These are phyloP conservation scores for Phytophthora melonis DNA, from an alignment of 352 stramenopile species.

Conservation along the genomic window DNA sequence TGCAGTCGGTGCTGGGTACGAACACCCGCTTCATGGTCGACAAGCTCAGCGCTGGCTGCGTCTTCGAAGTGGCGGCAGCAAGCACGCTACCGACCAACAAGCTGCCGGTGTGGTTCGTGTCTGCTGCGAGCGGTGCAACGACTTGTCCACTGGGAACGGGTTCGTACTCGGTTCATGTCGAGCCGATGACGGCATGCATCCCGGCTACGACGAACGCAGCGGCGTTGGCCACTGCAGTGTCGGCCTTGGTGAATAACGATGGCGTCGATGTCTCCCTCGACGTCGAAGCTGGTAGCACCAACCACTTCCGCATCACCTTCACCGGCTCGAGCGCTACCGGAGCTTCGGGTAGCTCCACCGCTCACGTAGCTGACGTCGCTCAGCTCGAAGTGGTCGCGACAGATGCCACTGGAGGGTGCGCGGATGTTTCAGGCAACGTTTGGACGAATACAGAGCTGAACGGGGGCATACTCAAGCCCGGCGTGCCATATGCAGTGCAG, in stretches of 20 bases:
- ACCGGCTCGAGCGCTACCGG: slow-evolving; percentile 71
- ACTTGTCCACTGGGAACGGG: slow-evolving; percentile 50
- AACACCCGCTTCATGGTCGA: slow-evolving; percentile 80
- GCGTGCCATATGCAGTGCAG: slow-evolving; percentile 90
- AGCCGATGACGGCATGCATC: slow-evolving; percentile 64
- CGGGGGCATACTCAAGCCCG: slow-evolving; percentile 78
- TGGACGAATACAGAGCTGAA: slow-evolving; percentile 83
- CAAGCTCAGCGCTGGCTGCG: slow-evolving; percentile 49
- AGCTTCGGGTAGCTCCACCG: slow-evolving; percentile 20
- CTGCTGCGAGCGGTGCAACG: slow-evolving; percentile 5
- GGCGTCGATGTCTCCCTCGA: slow-evolving; percentile 56
- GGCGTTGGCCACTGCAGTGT: slow-evolving; percentile 44
- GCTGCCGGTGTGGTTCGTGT: slow-evolving; percentile 50
- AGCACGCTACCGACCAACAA: slow-evolving; percentile 41
- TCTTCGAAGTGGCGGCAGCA: slow-evolving; percentile 63
- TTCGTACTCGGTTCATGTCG: slow-evolving; percentile 60
- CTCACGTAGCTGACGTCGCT: slow-evolving; percentile 40
- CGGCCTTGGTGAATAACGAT: slow-evolving; percentile 60
- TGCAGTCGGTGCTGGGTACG: slow-evolving; percentile 77
- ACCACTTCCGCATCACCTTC: slow-evolving; percentile 91
- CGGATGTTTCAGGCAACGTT: slow-evolving; percentile 55
- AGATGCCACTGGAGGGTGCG: slow-evolving; percentile 71
- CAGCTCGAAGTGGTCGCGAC: slow-evolving; percentile 57
- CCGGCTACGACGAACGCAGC: slow-evolving; percentile 37
- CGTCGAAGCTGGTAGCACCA: slow-evolving; percentile 49